Conservation (phyloP, 176 grass and related monocot species). For the Triticum timopheevii region DNA sequence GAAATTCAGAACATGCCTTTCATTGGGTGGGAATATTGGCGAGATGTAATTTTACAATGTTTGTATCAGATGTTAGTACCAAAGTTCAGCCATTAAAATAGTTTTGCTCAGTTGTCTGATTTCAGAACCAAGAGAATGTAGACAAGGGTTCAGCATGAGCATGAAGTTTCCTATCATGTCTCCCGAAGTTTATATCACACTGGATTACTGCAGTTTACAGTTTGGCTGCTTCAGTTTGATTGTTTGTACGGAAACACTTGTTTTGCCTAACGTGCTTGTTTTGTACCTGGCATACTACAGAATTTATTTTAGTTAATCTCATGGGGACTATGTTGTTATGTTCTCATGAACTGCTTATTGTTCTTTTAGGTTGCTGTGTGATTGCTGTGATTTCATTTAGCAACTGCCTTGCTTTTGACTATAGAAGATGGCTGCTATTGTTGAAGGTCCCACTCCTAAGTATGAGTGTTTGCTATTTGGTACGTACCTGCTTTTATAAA, state of each 20-base stretch:
- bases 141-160: not conserved
- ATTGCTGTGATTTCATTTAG: not conserved
- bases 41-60: not conserved
- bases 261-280: not conserved
- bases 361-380: not conserved
- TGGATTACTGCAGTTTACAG: not conserved
- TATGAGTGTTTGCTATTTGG: constrained; percentile 78
- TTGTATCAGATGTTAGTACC: not conserved
- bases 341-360: not conserved
- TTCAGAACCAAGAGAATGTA: not conserved
- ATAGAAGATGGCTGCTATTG: constrained; percentile 41
- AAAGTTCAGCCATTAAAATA: not conserved
- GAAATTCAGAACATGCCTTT: constrained; percentile 1
- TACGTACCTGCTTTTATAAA: constrained; percentile 15
- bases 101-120: not conserved
- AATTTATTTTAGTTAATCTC: not conserved
- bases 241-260: not conserved
- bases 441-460: constrained; percentile 40
- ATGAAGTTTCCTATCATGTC: not conserved
- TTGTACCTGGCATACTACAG: not conserved
- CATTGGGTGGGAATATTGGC: not conserved
- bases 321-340: not conserved
- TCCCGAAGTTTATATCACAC: not conserved
- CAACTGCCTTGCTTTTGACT: not conserved
- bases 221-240: not conserved